Conservation (phyloP, 2,329 filamentous ascomycete species). For the Phialophora tarda region DNA sequence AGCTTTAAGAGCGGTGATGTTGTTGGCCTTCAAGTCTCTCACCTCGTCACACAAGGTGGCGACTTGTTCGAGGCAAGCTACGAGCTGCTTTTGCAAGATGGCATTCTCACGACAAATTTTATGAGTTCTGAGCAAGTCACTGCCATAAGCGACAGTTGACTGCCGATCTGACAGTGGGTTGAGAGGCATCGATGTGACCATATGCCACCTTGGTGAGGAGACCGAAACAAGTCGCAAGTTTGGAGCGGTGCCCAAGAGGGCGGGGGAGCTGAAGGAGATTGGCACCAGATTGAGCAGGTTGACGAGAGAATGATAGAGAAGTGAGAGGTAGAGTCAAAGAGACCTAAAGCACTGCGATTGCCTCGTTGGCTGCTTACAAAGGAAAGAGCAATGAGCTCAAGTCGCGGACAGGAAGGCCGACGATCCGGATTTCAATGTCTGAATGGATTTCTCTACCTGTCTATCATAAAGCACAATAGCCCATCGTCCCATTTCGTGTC, state of each 20-base stretch:
- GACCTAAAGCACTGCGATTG: neutral
- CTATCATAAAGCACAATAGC: constrained; percentile 35
- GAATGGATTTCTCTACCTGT: constrained; percentile 33
- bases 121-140: constrained; percentile 36
- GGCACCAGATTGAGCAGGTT: neutral
- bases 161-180: constrained; percentile 21
- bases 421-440: constrained; percentile 18
- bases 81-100: constrained; percentile 32
- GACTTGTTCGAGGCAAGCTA: constrained; percentile 25
- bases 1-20: neutral
- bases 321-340: neutral
- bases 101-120: constrained; percentile 38
- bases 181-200: constrained; percentile 3
- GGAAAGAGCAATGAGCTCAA: neutral
- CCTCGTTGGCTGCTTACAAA: neutral
- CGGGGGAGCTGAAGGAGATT: neutral
- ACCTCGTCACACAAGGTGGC: constrained; percentile 23
- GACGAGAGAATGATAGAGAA: neutral
- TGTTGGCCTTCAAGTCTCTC: constrained; percentile 10
- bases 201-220: neutral
- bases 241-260: no score
- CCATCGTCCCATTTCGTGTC: constrained; percentile 35
- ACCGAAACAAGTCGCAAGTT: neutral
- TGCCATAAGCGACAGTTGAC: constrained; percentile 30
- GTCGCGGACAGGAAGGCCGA: neutral